Evolutionary conservation across 208 protist genomes (phyloP).

Genomic region (Trypanosoma melophagium): DNA sequence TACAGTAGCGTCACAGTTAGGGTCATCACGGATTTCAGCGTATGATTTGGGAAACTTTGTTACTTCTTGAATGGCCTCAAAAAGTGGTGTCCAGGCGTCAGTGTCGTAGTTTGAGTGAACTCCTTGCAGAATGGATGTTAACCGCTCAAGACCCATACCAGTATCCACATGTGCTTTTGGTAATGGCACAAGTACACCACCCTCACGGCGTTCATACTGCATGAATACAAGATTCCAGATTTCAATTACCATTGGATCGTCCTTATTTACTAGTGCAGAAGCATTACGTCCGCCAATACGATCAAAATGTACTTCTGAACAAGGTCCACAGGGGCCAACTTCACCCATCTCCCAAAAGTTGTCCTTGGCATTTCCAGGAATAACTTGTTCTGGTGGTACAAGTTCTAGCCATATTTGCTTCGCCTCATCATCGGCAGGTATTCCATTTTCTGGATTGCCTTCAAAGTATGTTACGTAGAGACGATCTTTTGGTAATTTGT

Average conservation of each 20-base stretch:
- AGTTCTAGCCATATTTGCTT: constrained; percentile 92
- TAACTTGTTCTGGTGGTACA: constrained; percentile 88
- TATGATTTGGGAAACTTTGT: constrained; percentile 91
- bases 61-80: constrained; percentile 94
- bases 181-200: constrained; percentile 82
- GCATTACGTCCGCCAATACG: constrained; percentile 96
- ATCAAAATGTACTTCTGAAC: constrained; percentile 99
- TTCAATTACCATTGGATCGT: constrained; percentile 98
- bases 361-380: constrained; percentile 95
- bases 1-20: constrained; percentile 89
- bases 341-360: constrained; percentile 99
- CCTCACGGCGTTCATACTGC: constrained; percentile 96
- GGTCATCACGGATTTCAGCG: constrained; percentile 74
- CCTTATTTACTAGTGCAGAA: constrained; percentile 96
- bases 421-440: constrained; percentile 93
- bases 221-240: constrained; percentile 99
- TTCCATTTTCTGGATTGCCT: constrained; percentile 85
- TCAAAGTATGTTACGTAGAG: constrained; percentile 99
- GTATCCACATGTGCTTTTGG: constrained; percentile 97
- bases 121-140: constrained; percentile 97
- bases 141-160: constrained; percentile 98
- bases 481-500: constrained; percentile 87
- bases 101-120: constrained; percentile 99
- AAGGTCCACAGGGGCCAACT: constrained; percentile 97
- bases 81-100: constrained; percentile 97